Evolutionary conservation across 305 asterid genomes (phyloP).

Genomic region (Plantago rigida): DNA sequence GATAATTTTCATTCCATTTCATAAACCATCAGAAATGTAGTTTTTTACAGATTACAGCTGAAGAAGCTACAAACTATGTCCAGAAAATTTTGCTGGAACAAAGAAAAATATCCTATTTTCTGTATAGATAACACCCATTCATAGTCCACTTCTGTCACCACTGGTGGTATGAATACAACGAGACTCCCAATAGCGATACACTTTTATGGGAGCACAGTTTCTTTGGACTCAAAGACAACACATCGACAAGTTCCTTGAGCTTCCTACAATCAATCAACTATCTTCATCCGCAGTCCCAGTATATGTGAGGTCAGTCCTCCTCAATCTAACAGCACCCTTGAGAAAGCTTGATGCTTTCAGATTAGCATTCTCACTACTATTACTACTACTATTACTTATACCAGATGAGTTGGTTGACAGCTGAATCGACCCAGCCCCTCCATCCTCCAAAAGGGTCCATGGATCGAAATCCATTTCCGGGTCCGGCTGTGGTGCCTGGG

Average conservation of each 20-base stretch:
- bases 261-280: conserved; percentile 31
- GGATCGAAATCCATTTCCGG: conserved; percentile 58
- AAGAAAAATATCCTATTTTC: no score
- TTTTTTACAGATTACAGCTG: background rate
- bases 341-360: conserved; percentile 71
- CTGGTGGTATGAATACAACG: no score
- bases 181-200: background rate
- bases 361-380: conserved; percentile 51
- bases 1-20: no score
- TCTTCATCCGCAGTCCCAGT: conserved; percentile 84
- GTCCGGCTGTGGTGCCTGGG: conserved; percentile 42
- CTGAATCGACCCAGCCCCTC: conserved; percentile 71
- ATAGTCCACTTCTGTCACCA: no score
- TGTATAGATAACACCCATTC: no score
- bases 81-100: background rate
- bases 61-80: conserved; percentile 5
- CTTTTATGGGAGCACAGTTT: no score
- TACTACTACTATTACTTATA: conserved; percentile 30
- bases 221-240: background rate
- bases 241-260: background rate
- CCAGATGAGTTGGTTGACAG: conserved; percentile 39
- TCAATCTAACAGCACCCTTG: conserved; percentile 73
- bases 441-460: conserved; percentile 92
- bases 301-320: conserved; percentile 78
- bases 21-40: no score